Evolutionary conservation across 805 yeast genomes (phyloP).

Genomic region (Diddensiella caesifluorescens): DNA sequence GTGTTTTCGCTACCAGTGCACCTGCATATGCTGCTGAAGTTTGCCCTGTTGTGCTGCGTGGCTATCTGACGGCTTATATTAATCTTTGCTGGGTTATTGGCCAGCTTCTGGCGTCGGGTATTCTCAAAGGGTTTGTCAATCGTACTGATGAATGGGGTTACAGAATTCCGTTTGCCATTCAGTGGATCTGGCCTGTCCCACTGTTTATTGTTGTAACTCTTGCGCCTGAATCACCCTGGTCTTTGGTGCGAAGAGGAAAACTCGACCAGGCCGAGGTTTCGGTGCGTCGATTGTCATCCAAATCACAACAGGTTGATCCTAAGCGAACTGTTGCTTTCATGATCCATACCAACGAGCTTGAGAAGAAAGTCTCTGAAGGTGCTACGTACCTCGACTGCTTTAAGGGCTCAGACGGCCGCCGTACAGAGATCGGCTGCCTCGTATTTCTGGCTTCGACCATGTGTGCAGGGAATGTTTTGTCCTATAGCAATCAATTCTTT

Average conservation of each 20-base stretch:
- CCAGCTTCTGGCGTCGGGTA: constrained; percentile 50
- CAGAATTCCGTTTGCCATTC: constrained; percentile 18
- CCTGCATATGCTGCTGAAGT: constrained; percentile 53
- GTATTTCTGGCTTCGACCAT: constrained; percentile 43
- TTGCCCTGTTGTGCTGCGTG: constrained; percentile 46
- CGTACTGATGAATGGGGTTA: constrained; percentile 22
- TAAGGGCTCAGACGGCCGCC: constrained; percentile 15
- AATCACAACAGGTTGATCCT: constrained; percentile 17
- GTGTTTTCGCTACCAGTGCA: constrained; percentile 46
- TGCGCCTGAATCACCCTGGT: constrained; percentile 56
- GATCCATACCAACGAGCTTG: constrained; percentile 35
- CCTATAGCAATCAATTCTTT: constrained; percentile 45
- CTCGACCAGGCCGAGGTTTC: constrained; percentile 41
- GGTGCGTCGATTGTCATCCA: constrained; percentile 31
- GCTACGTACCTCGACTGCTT: constrained; percentile 14
- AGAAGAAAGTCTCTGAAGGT: constrained; percentile 10
- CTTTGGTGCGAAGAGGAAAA: constrained; percentile 42
- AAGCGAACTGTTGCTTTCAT: constrained; percentile 17
- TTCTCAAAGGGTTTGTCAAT: constrained; percentile 36
- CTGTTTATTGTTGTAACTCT: constrained; percentile 36
- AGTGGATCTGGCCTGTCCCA: constrained; percentile 21
- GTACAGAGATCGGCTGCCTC: constrained; percentile 37
- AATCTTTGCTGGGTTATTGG: constrained; percentile 54
- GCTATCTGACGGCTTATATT: constrained; percentile 45
- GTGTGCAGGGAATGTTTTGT: constrained; percentile 30